Percentiles rank a stretch among this genome's conserved stretches.
Evolutionary conservation across 345 rosid species (phyloP).

Genomic region (Combretum micranthum): DNA sequence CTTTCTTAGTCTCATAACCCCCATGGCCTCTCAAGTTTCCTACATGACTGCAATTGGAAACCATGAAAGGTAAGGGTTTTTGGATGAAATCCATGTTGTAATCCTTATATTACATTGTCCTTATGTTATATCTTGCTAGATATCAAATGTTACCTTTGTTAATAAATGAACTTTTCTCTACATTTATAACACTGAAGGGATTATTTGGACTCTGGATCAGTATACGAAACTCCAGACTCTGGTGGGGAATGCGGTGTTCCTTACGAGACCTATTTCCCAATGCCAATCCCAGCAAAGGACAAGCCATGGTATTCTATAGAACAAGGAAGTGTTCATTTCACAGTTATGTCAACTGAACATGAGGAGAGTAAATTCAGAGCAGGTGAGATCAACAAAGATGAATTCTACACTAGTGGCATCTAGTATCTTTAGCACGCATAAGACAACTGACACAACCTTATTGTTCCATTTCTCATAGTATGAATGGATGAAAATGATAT

Average conservation of each 20-base stretch:
- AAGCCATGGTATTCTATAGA: conserved; percentile 75
- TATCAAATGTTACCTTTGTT: too few species aligned
- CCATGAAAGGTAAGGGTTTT: conserved; percentile 43
- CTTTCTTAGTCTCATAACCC: conserved; percentile 47
- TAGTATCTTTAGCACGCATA: background rate
- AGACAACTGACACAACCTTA: background rate
- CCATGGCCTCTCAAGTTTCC: conserved; percentile 51
- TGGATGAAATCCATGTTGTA: background rate
- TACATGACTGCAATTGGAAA: conserved; percentile 79
- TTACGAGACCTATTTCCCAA: conserved; percentile 59
- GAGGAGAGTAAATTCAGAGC: conserved; percentile 42
- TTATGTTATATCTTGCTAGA: too few species aligned
- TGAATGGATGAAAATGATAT: conserved; percentile 49
- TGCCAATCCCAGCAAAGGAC: conserved; percentile 56
- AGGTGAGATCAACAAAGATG: conserved; percentile 23
- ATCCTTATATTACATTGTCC: too few species aligned
- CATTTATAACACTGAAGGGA: conserved; percentile 25
- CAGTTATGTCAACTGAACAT: conserved; percentile 61
- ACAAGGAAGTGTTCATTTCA: conserved; percentile 47
- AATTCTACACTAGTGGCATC: background rate
- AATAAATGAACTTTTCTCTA: too few species aligned
- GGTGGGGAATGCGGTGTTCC: conserved; percentile 77
- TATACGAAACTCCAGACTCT: conserved; percentile 38
- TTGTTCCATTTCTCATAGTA: conserved; percentile 19
- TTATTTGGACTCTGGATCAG: conserved; percentile 34